These are phyloP conservation scores for Phylloporus rhodoxanthus DNA, from an alignment of 768 basidiomycete genomes.

Conservation along the genomic window DNA sequence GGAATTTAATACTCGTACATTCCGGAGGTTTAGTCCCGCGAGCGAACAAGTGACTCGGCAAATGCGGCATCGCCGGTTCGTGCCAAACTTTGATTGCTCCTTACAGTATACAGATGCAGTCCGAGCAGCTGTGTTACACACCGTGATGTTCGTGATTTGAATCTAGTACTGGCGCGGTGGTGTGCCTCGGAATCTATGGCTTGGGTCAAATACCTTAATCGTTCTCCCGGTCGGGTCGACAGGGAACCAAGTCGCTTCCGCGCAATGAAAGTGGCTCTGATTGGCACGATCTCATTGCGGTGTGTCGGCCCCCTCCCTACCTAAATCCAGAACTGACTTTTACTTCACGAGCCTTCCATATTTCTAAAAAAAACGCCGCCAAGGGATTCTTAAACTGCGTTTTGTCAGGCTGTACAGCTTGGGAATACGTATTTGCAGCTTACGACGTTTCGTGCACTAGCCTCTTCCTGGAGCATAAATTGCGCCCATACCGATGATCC, in stretches of 20 bases:
- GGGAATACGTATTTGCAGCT: conserved; percentile 30
- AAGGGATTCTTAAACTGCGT: conserved; percentile 14
- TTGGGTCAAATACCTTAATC: conserved; percentile 1
- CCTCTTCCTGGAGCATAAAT: conserved; percentile 26
- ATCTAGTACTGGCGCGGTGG: background rate
- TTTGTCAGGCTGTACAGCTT: conserved; percentile 31
- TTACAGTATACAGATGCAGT: conserved; percentile 1
- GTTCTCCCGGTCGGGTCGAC: conserved; percentile 11
- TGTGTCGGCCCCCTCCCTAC: conserved; percentile 18
- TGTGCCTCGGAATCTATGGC: background rate
- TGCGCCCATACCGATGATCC: conserved; percentile 14
- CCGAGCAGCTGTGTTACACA: conserved; percentile 5
- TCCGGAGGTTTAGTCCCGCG: conserved; percentile 16
- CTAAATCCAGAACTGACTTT: conserved; percentile 24
- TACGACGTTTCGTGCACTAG: conserved; percentile 25
- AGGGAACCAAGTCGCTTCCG: conserved; percentile 12
- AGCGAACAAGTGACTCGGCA: conserved; percentile 17
- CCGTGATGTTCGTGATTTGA: conserved; percentile 5
- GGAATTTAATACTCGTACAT: conserved; percentile 7
- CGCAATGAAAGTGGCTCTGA: conserved; percentile 18
- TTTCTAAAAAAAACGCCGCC: conserved; percentile 29
- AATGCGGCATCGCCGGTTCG: conserved; percentile 1
- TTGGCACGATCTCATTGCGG: conserved; percentile 7
- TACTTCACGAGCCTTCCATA: conserved; percentile 18
- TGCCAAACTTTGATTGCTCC: conserved; percentile 22